Base-by-base conservation (phyloP, 306 rosid species). In the Dicorynia guianensis region DNA sequence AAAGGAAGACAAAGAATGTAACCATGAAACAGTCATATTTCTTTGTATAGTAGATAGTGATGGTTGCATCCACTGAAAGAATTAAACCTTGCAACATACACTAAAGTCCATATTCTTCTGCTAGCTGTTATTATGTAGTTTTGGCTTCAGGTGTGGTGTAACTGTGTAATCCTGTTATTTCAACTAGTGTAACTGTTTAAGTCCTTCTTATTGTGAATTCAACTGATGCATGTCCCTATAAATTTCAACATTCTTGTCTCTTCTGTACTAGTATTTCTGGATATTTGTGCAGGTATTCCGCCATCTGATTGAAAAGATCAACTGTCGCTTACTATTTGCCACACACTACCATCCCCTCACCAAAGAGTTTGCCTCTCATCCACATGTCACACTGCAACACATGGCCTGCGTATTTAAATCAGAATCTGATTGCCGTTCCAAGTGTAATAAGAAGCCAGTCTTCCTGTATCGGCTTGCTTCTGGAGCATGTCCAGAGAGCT, bases 291-390 rank as follows among this genome's bases (percentile, higher is more conserved):
- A 95, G 98, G 98, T 92, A 62, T 87, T 92, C 65, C 93, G 97
- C 46, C 97, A 95, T 81, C 86, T 95, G 75, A 79, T 95, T 4
- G 97, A 95, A 64, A 92, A 90, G 72, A 86, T 95, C 34, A 90
- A 92, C 80, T 95, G 98, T 77, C 93, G 98, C n/a, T 72, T 92
- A 76, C 91, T 95, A 53, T 95, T 95, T 46, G 97, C 98, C 12
- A 95, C 98, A 2, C 97, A 95, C 82, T 92, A 95, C 87, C 98
- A 95, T 71, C 96, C 98, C 1, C 96, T 92, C 33, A 92, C 98
- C 0, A 92, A 90, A 78, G 98, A 95, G 76, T 95, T 95, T 46
- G 97, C 92, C 67, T 84, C 97, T 81, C 97, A 95, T 84, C 98
- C 98, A 0, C 95, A 84, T 8, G 98, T 95, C 38, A 86, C 75